A percentile compares a stretch with the other conserved stretches of the same genome.
These are phyloP conservation scores for Solanum rostratum DNA, from an alignment of 257 asterid genomes.

Conservation along the genomic window DNA sequence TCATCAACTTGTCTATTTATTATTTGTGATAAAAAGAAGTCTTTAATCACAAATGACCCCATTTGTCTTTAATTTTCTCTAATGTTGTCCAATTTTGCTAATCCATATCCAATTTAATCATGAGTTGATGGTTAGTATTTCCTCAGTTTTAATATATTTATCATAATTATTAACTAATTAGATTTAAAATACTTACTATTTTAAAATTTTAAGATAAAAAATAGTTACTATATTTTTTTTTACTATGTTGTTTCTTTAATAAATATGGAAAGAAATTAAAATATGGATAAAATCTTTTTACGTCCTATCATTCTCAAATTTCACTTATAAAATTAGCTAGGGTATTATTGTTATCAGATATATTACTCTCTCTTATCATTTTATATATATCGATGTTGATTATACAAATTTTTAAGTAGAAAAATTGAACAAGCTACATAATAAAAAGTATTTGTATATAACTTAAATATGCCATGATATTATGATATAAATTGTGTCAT, in stretches of 20 bases:
- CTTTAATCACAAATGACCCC: too few relatives aligned
- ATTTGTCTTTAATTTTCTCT: neutral
- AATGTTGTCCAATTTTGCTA: neutral
- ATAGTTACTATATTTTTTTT: neutral
- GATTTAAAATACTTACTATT: neutral
- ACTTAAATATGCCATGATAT: neutral
- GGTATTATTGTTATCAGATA: neutral
- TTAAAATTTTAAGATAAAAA: neutral
- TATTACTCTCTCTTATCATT: neutral
- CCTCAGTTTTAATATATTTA: neutral
- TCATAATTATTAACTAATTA: neutral
- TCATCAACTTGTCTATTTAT: neutral
- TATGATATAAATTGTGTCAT: neutral
- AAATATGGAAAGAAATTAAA: neutral
- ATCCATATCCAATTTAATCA: neutral
- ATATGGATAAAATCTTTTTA: too few relatives aligned
- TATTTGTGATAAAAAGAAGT: neutral
- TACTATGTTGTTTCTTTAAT: neutral
- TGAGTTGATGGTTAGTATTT: neutral
- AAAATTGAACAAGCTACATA: accelerated
- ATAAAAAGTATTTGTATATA: neutral
- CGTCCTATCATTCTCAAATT: too few relatives aligned
- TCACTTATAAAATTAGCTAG: too few relatives aligned
- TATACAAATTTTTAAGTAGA: neutral
- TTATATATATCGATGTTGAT: neutral